Evolutionary conservation across 192 early-diverging fungal species (phyloP).

Genomic region (Allomyces macrogynus): DNA sequence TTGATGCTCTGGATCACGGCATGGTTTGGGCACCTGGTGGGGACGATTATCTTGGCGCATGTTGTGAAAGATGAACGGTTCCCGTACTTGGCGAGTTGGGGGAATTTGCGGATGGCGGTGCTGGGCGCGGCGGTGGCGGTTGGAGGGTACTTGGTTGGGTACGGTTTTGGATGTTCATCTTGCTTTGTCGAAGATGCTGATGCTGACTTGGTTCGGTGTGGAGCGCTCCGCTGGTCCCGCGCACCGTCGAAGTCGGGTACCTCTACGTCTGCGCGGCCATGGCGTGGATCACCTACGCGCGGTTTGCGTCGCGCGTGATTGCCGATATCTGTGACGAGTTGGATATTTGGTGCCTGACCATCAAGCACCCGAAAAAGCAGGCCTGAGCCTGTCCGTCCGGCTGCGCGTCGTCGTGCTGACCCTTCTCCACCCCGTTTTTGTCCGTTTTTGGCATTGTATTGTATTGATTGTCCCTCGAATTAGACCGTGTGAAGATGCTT

Average conservation of each 20-base stretch:
- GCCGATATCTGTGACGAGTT: constrained; percentile 50
- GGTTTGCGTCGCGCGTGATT: constrained; percentile 49
- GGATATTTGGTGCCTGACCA: constrained; percentile 60
- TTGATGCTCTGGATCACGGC: neutral
- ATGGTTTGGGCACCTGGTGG: neutral
- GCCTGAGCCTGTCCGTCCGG: neutral
- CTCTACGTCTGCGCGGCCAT: constrained; percentile 34
- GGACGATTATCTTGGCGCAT: neutral
- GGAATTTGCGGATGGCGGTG: neutral
- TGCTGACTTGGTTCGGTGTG: no score
- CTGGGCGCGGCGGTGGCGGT: neutral
- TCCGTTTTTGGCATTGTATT: no score
- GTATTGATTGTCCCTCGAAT: no score
- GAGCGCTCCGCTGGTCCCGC: neutral
- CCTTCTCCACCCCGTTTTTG: no score
- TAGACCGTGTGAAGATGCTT: no score
- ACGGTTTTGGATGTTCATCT: no score
- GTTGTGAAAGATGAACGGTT: neutral
- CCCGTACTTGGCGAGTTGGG: neutral
- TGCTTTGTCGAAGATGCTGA: no score
- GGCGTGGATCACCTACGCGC: constrained; percentile 36
- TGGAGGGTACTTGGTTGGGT: neutral
- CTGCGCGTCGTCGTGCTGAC: no score
- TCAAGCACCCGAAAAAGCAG: constrained; percentile 40
- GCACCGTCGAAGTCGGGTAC: constrained; percentile 17